These are phyloP conservation scores for Talaromyces nanjingensis DNA, from an alignment of 495 filamentous ascomycete species.

Conservation along the genomic window DNA sequence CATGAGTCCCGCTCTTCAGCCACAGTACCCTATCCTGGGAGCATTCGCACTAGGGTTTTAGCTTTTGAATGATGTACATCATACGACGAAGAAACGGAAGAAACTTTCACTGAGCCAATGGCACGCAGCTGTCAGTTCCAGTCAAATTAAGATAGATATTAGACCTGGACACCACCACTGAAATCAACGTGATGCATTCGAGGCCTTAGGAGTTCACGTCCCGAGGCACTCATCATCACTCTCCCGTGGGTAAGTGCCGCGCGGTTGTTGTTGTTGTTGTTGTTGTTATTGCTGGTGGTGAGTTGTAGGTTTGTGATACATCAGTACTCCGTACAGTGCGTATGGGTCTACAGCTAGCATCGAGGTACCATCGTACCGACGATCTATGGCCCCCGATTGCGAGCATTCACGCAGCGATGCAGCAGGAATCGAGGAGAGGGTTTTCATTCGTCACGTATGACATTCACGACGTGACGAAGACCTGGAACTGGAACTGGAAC, in stretches of 20 bases:
- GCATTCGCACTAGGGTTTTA: background rate
- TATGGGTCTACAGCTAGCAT: background rate
- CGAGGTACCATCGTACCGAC: background rate
- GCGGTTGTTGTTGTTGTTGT: background rate
- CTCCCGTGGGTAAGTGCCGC: background rate
- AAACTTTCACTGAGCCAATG: background rate
- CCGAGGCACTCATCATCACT: background rate
- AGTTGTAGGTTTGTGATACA: background rate
- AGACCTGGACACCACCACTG: background rate
- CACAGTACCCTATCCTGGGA: background rate
- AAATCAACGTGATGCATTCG: background rate
- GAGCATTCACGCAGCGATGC: background rate
- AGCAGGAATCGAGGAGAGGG: background rate
- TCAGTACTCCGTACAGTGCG: background rate
- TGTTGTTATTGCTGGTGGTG: background rate
- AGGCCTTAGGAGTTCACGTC: background rate
- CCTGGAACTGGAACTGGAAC: background rate
- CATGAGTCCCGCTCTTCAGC: background rate
- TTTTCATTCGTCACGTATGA: background rate
- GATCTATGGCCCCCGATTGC: background rate
- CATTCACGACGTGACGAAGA: background rate
- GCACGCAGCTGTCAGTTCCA: background rate
- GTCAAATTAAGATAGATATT: background rate
- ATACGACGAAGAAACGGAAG: background rate
- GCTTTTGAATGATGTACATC: conserved; percentile 1